Conservation (phyloP, 192 early-diverging fungal species). For the Funneliformis mosseae region DNA sequence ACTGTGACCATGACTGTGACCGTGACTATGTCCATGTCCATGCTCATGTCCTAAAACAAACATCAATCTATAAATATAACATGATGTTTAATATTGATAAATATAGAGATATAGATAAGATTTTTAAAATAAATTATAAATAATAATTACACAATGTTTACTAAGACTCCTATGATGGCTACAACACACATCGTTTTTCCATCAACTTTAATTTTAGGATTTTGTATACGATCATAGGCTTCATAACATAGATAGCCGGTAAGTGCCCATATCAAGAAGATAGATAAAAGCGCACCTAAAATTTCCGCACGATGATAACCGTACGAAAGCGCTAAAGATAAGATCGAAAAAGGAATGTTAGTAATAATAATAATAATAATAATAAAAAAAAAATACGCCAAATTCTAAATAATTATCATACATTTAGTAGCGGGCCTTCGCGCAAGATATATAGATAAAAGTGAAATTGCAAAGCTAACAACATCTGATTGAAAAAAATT, state of each 20-base stretch:
- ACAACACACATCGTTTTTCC: slow-evolving; percentile 71
- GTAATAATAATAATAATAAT: background rate
- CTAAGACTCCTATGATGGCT: slow-evolving; percentile 70
- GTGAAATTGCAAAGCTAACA: slow-evolving; percentile 71
- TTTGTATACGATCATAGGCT: slow-evolving; percentile 64
- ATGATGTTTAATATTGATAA: background rate
- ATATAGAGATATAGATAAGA: background rate
- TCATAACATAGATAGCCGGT: slow-evolving; percentile 70
- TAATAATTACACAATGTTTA: slow-evolving; percentile 68
- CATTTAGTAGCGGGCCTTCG: slow-evolving; percentile 62
- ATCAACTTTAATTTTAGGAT: slow-evolving; percentile 61
- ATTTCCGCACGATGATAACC: slow-evolving; percentile 81
- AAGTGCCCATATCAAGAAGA: slow-evolving; percentile 77
- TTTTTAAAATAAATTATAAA: background rate
- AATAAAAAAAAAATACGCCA: background rate
- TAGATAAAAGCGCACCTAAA: slow-evolving; percentile 75
- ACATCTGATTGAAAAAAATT: slow-evolving; percentile 55
- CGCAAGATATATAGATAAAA: slow-evolving; percentile 66
- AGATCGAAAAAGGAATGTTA: slow-evolving; percentile 4
- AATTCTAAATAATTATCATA: slow-evolving; percentile 27
- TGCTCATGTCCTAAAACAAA: slow-evolving; percentile 54
- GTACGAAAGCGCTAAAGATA: slow-evolving; percentile 54
- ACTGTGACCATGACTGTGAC: slow-evolving; percentile 42
- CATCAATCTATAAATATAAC: slow-evolving; percentile 44
- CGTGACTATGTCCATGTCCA: slow-evolving; percentile 23